Evolutionary conservation across 1,139 yeast genomes (phyloP).

Genomic region (Geotrichum australiense): DNA sequence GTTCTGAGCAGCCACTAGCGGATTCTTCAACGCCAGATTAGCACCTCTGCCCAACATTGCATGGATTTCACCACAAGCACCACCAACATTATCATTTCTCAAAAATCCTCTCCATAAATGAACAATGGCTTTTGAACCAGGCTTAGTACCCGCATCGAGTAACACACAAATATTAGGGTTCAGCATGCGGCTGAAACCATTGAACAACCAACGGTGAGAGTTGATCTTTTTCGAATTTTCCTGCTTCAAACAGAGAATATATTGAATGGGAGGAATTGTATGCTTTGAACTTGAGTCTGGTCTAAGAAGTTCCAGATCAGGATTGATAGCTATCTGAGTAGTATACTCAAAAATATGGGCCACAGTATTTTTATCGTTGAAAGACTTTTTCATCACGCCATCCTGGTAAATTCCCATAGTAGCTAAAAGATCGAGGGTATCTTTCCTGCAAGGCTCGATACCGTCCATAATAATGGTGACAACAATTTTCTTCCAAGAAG

Average conservation of each 20-base stretch:
- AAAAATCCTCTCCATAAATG: constrained; percentile 88
- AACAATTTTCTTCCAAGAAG: constrained; percentile 88
- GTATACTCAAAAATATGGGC: constrained; percentile 92
- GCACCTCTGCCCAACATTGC: constrained; percentile 82
- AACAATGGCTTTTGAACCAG: constrained; percentile 72
- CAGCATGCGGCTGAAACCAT: constrained; percentile 80
- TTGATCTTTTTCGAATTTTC: constrained; percentile 87
- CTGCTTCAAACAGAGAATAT: constrained; percentile 82
- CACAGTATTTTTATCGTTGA: constrained; percentile 77
- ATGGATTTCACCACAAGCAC: constrained; percentile 91
- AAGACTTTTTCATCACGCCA: constrained; percentile 84
- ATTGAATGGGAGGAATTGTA: constrained; percentile 65
- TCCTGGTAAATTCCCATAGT: constrained; percentile 95
- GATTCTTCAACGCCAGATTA: constrained; percentile 47
- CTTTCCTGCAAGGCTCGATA: constrained; percentile 79
- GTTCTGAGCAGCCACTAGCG: constrained; percentile 86
- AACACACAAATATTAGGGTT: constrained; percentile 82
- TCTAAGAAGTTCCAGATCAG: constrained; percentile 40
- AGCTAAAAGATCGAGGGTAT: constrained; percentile 75
- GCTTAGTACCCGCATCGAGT: constrained; percentile 93
- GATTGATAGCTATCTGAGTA: constrained; percentile 52
- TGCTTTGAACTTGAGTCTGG: constrained; percentile 56
- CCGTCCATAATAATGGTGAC: constrained; percentile 92
- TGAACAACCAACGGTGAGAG: constrained; percentile 96
- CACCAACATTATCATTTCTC: constrained; percentile 79